Percentiles rank a stretch among this genome's conserved stretches.
Conservation (phyloP, 179 eudicot species). For the Beta macrorhiza region DNA sequence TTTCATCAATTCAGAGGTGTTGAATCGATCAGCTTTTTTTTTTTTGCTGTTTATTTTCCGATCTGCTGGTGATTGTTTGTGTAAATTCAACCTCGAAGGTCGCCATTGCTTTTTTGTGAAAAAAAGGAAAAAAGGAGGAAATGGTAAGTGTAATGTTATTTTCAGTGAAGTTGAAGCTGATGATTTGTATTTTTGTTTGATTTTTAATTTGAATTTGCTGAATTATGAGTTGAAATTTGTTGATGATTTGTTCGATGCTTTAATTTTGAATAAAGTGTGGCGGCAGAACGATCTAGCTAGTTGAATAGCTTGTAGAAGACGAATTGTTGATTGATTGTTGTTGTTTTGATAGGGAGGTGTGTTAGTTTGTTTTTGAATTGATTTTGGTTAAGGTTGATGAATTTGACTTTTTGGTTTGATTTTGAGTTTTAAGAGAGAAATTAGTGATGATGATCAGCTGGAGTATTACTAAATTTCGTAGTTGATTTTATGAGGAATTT, state of each 20-base stretch:
- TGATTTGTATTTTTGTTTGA: constrained; percentile 1
- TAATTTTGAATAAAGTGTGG: background rate
- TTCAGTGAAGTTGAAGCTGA: background rate
- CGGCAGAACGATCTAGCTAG: too few relatives aligned
- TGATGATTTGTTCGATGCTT: constrained; percentile 29
- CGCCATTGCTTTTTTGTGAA: constrained; percentile 28
- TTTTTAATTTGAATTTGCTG: background rate
- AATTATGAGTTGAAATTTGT: constrained; percentile 11
- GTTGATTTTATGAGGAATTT: background rate
- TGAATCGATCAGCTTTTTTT: constrained; percentile 12
- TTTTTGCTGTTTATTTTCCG: background rate
- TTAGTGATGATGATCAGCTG: background rate
- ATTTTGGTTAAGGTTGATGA: constrained; percentile 1
- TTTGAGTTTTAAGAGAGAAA: background rate
- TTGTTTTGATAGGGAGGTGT: too few relatives aligned
- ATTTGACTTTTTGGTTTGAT: constrained; percentile 27
- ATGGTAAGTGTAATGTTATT: constrained; percentile 30
- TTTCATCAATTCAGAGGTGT: background rate
- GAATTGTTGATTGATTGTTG: too few relatives aligned
- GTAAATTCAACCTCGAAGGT: constrained; percentile 4
- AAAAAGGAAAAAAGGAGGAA: too few relatives aligned
- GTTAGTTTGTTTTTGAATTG: background rate
- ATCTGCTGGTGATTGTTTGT: background rate
- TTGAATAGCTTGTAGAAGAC: too few relatives aligned
- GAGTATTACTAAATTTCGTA: background rate